Base-by-base conservation (phyloP, 768 basidiomycete species). In the Lentinula edodes region DNA sequence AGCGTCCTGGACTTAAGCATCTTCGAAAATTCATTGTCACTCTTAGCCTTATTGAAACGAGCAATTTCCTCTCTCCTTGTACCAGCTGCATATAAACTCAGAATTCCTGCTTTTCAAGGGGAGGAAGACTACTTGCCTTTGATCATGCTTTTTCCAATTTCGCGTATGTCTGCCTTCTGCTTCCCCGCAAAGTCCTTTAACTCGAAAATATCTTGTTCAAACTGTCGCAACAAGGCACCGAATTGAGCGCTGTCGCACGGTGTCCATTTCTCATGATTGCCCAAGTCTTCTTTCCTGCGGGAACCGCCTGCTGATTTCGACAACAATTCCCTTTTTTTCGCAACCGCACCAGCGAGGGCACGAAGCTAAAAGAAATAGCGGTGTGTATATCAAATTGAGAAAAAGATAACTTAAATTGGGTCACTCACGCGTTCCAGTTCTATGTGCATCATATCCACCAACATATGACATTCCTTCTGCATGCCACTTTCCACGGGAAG, bases 31-130 rank as follows among this genome's bases (percentile, higher is more conserved):
- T 89, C 89, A 3, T 85, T 81, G 68, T 98, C 94, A 35, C 80
- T 80, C 62, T 85, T 85, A 1, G 93, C 94, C 66, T 84, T 85
- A 59, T 87, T 80, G 71, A 93, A 95, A 5, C 92, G 84, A 16
- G 79, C 76, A 28, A 93, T 89, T 68, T 97, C 94, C 69, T 95
- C 93, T 65, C 83, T 83, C 65, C 90, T 85, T 62, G 90, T 91
- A 54, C 84, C 86, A 43, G 88, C 95, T 56, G 41, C 23, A 56
- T 23, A 23, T 6, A 20, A 18, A 28, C 5, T 56, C 18, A 32
- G 12, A 6, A 23, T 56, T 28, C 0, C 1, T 9, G 46, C 7
- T 20, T 23, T 8, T n/a, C 96, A 67, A 43, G 45, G 51, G 42
- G 15, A 51, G 53, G 34, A 61, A 32, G 10, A 45, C 61, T 10